Percentiles rank a stretch among this genome's conserved stretches.
phyloP scores from a whole-genome alignment of 768 basidiomycete genomes.

The Dentipellis fragilis region DNA sequence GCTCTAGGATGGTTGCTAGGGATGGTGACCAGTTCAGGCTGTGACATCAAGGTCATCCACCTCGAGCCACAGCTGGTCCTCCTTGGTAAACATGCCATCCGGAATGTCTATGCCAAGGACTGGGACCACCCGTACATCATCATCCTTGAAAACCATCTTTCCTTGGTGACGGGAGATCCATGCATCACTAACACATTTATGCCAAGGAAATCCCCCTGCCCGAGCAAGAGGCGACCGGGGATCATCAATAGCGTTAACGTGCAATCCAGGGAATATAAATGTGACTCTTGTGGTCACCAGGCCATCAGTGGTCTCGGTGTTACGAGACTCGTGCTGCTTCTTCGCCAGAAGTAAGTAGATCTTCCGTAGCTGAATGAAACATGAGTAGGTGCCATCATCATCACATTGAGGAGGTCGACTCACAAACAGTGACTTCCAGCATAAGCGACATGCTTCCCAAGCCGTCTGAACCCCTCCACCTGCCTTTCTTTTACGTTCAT shows the following conservation, averaged over 20 bases:
- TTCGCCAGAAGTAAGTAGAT: too few relatives aligned
- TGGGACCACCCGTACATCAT: not conserved
- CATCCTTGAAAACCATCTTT: not conserved
- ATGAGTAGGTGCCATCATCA: too few relatives aligned
- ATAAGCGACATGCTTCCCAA: too few relatives aligned
- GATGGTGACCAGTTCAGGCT: not conserved
- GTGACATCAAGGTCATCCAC: not conserved
- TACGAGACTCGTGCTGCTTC: too few relatives aligned
- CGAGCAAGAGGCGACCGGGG: not conserved
- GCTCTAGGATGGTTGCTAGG: not conserved
- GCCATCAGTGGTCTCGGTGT: too few relatives aligned
- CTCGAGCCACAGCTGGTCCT: not conserved
- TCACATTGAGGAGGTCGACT: too few relatives aligned
- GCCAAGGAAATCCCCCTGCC: not conserved
- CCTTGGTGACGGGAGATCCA: not conserved
- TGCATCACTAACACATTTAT: not conserved
- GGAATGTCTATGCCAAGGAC: not conserved
- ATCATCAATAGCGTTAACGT: not conserved
- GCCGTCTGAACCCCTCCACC: too few relatives aligned
- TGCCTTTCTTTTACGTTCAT: too few relatives aligned
- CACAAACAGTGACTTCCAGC: too few relatives aligned
- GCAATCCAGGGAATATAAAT: not conserved
- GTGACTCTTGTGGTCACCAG: too few relatives aligned
- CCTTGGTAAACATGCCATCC: not conserved
- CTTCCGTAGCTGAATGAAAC: too few relatives aligned